phyloP scores from a whole-genome alignment of 2,329 filamentous ascomycete species.

The Eutypa lata region DNA sequence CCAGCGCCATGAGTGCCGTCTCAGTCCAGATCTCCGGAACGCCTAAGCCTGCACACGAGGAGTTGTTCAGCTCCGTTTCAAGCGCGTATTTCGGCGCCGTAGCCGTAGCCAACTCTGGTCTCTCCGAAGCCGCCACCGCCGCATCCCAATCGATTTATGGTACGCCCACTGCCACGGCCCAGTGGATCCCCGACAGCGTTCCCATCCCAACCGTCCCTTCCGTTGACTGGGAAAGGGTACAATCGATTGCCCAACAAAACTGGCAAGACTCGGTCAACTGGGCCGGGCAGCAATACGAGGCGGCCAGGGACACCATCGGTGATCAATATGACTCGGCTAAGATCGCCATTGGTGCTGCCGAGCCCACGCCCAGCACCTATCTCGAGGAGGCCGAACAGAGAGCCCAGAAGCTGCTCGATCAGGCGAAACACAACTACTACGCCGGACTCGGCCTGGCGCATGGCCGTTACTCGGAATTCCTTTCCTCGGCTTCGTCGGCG shows the following conservation, averaged over 20 bases:
- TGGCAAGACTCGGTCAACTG: slow-evolving; percentile 67
- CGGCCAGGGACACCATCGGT: slow-evolving; percentile 64
- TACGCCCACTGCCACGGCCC: slow-evolving; percentile 42
- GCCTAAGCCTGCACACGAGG: slow-evolving; percentile 65
- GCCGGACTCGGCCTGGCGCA: slow-evolving; percentile 76
- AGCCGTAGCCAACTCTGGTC: slow-evolving; percentile 56
- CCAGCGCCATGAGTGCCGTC: slow-evolving; percentile 63
- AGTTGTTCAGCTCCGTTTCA: slow-evolving; percentile 67
- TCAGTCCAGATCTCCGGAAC: slow-evolving; percentile 67
- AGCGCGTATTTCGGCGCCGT: slow-evolving; percentile 66
- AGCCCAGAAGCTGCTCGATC: slow-evolving; percentile 58
- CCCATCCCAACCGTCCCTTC: slow-evolving; percentile 32
- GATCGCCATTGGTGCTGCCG: slow-evolving; percentile 59
- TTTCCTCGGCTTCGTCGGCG: slow-evolving; percentile 68
- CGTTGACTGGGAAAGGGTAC: slow-evolving; percentile 47
- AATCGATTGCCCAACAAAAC: slow-evolving; percentile 66
- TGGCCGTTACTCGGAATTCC: slow-evolving; percentile 72
- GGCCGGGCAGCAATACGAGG: slow-evolving; percentile 69
- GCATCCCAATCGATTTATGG: slow-evolving; percentile 49
- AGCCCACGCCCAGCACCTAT: slow-evolving; percentile 54
- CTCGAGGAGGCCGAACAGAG: slow-evolving; percentile 32
- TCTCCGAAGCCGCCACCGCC: slow-evolving; percentile 53
- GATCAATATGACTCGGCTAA: slow-evolving; percentile 69
- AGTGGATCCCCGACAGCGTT: slow-evolving; percentile 26
- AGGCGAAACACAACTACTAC: slow-evolving; percentile 67